Conservation (phyloP, 2,329 filamentous ascomycete species). For the Pleurostoma richardsiae region DNA sequence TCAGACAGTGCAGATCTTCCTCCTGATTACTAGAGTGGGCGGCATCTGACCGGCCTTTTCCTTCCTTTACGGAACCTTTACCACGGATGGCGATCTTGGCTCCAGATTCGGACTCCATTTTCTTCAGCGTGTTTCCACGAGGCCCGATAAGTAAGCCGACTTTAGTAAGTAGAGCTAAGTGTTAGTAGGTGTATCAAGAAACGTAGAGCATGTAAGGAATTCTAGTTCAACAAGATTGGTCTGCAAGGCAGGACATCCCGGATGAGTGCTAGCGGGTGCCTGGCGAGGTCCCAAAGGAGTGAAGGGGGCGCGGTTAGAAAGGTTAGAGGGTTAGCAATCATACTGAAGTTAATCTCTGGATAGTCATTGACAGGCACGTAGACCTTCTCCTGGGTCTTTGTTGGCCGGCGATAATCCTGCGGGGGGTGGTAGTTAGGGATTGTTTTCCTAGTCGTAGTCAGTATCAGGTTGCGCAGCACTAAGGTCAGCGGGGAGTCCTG, state of each 20-base stretch:
- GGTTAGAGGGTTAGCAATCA: constrained; percentile 99
- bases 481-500: neutral
- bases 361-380: constrained; percentile 99
- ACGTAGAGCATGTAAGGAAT: constrained; percentile 28
- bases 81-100: constrained; percentile 99
- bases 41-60: constrained; percentile 97
- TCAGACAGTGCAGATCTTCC: constrained; percentile 96
- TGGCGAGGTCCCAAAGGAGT: constrained; percentile 39
- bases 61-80: constrained; percentile 99
- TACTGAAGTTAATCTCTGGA: constrained; percentile 99
- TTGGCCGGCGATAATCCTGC: constrained; percentile 95
- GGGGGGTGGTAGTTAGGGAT: constrained; percentile 99
- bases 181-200: constrained; percentile 66
- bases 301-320: constrained; percentile 55
- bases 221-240: constrained; percentile 23
- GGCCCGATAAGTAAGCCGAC: constrained; percentile 99
- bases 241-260: constrained; percentile 20
- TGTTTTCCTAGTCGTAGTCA: constrained; percentile 46
- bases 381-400: constrained; percentile 99
- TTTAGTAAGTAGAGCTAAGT: constrained; percentile 84
- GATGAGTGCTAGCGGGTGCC: constrained; percentile 27
- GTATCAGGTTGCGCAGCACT: neutral
- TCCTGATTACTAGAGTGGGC: constrained; percentile 99
- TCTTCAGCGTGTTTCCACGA: constrained; percentile 99
- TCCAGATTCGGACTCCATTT: constrained; percentile 96